Conservation (phyloP, 2,329 filamentous ascomycete species). For the Hypoxylon sp. region DNA sequence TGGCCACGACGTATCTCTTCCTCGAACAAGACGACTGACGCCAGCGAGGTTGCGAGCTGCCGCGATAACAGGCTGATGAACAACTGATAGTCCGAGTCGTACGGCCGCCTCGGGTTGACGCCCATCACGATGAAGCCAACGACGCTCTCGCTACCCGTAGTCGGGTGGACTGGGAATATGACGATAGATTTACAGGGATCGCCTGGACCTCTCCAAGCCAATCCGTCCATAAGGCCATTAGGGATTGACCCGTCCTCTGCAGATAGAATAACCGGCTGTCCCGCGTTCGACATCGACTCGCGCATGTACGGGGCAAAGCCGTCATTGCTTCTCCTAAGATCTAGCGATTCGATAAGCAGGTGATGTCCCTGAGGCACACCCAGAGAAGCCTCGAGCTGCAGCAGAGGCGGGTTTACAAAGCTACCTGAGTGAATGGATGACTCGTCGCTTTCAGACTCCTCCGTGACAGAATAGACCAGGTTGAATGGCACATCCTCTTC, state of each 20-base stretch:
- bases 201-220: constrained; percentile 75
- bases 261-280: constrained; percentile 72
- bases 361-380: constrained; percentile 72
- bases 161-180: constrained; percentile 80
- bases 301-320: constrained; percentile 80
- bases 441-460: constrained; percentile 74
- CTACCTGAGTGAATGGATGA: constrained; percentile 76
- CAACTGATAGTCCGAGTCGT: constrained; percentile 80
- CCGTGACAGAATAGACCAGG: constrained; percentile 76
- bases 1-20: constrained; percentile 81
- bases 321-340: constrained; percentile 72
- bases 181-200: constrained; percentile 75
- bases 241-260: constrained; percentile 73
- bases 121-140: constrained; percentile 83
- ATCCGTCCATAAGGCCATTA: constrained; percentile 66
- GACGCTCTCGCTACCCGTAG: constrained; percentile 72
- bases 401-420: constrained; percentile 65
- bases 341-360: constrained; percentile 67
- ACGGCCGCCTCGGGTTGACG: constrained; percentile 78
- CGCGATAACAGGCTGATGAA: constrained; percentile 78
- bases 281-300: constrained; percentile 72
- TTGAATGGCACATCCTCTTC: constrained; percentile 79
- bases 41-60: constrained; percentile 80
- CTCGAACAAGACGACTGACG: constrained; percentile 82
- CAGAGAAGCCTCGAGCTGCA: constrained; percentile 75